Conservation (phyloP, 345 rosid species). For the Arabidopsis arenosa region DNA sequence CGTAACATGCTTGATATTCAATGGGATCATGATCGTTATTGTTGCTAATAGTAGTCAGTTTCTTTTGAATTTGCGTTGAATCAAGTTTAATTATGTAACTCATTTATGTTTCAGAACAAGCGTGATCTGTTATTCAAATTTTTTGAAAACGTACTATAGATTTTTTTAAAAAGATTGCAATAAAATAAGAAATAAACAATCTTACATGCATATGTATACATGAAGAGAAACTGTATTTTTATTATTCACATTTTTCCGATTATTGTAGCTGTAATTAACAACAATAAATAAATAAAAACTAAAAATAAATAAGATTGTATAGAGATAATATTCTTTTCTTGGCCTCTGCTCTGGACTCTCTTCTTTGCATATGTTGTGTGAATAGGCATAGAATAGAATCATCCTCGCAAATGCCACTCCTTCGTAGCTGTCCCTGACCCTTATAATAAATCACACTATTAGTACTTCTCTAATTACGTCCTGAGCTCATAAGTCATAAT, state of each 20-base stretch:
- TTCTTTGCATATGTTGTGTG: background rate
- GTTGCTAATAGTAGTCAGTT: conserved; percentile 14
- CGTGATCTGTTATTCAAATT: background rate
- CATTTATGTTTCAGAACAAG: conserved; percentile 18
- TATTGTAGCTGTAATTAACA: background rate
- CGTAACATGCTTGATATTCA: conserved; percentile 38
- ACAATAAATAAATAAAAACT: background rate
- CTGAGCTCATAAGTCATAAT: background rate
- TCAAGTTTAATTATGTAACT: conserved; percentile 19
- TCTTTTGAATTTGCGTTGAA: conserved; percentile 28
- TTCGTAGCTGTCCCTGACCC: conserved; percentile 15
- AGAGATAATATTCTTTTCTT: conserved; percentile 16
- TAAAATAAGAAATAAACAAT: background rate
- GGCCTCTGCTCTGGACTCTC: conserved; percentile 13
- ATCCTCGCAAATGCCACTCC: conserved; percentile 33
- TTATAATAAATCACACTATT: background rate
- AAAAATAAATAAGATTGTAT: background rate
- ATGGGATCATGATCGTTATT: conserved; percentile 27
- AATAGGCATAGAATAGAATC: conserved; percentile 26
- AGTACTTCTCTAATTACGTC: conserved; percentile 21
- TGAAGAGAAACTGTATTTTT: background rate
- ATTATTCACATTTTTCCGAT: background rate
- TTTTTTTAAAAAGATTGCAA: background rate
- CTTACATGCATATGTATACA: background rate
- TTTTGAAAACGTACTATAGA: conserved; percentile 6